Base-by-base conservation (phyloP, 257 asterid species). In the Paraleonurus japonicus region DNA sequence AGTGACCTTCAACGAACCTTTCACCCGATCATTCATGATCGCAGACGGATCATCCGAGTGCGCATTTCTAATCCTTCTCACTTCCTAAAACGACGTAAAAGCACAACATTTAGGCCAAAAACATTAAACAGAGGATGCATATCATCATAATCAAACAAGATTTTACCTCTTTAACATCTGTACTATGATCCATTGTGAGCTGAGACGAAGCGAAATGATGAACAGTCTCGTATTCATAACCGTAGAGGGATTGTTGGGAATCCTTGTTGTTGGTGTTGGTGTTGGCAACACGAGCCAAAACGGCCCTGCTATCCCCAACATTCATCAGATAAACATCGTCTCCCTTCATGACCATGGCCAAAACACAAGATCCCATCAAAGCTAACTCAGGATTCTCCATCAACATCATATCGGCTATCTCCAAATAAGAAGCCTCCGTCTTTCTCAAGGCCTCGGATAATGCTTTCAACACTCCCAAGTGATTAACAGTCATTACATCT, bases 351-450 rank as follows among this genome's bases (percentile, higher is more conserved):
- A 92, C 81, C 99, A 95, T 95, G 23, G 75, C 99, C 65, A 95
- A 70, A 50, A 95, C 96, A 76, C 99, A 95, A 16, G 99, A 95
- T 4, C 99, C 99, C 99, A 95, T 91, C 79, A 95, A 76, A n/a
- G 96, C 93, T 65, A 92, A 71, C 71, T 91, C 99, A 0, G 99
- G 98, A 83, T 95, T 91, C 87, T 95, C 96, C 75, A 74, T 39
- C 5, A 89, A 26, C 96, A 92, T 85, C 85, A 88, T 72, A 75
- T 95, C 97, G 0, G 95, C 84, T 54, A 88, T 89, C 77, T 95
- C 96, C 90, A 95, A 71, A 78, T 86, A 95, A 3, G 86, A 82
- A 4, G 72, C 83, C 76, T 95, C 99, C 0, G 99, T 95, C 69
- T 87, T 95, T 79, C 75, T 91, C 82, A 95, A 83, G 0, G 87